Base-by-base conservation (phyloP, 768 basidiomycete genomes). In the Tulasnella sp. region DNA sequence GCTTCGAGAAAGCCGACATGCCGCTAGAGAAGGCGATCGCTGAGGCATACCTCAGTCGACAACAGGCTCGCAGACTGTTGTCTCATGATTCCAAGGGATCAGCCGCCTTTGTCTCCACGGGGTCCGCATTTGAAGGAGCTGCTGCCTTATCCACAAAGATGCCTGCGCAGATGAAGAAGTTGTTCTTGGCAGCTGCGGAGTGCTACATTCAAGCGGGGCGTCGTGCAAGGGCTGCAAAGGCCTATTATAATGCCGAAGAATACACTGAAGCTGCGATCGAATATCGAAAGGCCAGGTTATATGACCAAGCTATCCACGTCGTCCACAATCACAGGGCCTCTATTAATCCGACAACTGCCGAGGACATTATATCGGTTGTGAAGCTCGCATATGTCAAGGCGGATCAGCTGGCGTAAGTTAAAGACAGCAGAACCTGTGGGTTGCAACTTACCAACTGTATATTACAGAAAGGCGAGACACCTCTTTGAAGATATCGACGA, bases 321-420 rank as follows among this genome's bases (percentile, higher is more conserved):
- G 23, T 63, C 61, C 21, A 27, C n/a, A 10, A 3, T 2, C 32
- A 51, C 10, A 44, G 67, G 9, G 44, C 62, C 1, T 55, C 67
- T 3, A 72, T 82, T 23, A 60, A 71, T 1, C 23, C 52, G 1
- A 66, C 65, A 0, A 67, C 77, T 3, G 72, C 63, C 0, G 69
- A 60, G 32, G 41, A 30, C 15, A 74, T 85, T 34, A 69, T 69
- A 29, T 71, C 71, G 0, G 75, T 77, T 2, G 78, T 78, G 1
- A 73, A 76, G 0, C 51, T 81, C 21, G 55, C 43, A 26, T 56
- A 43, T 32, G 44, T 47, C 15, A 43, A 29, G 30, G 21, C 15
- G 2, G 52, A 41, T 19, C 3, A 17, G 4, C 41, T 29, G 11
- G 43, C 29, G 55, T 56, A 23, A 24, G 3, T 17, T 3, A n/a